Evolutionary conservation across 2,329 filamentous ascomycete species (phyloP), one percentile per base, ranked within the genome.

Genomic region (Myriangium duriaei): DNA sequence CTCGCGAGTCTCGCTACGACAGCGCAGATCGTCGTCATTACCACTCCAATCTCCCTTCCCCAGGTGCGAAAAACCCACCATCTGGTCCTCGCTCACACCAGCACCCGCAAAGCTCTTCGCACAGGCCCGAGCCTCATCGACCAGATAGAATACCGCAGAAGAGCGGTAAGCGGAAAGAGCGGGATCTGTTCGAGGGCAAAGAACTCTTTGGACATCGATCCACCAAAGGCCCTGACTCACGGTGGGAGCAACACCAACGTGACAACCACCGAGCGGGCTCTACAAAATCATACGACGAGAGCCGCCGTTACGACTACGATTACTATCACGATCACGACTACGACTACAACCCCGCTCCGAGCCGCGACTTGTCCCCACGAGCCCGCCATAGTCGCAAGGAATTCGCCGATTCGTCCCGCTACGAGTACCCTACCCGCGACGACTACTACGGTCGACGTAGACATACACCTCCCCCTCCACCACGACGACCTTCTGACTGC

Each of bases 391-490:
- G 36, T 14, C 16, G 16, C 4, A 11, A 39, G 19, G 36, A 30
- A 11, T 33, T 32, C 28, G 28, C 36, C 11, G 11, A 19, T 12
- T 19, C 24, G 12, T 12, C 29, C 3, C 29, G 29, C 9, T 21
- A 43, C 14, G 29, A 39, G 28, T 40, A 45, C 16, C 14, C 17
- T 1, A 19, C 40, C 13, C 13, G 30, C n/a, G 34, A 38, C 14
- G 28, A 19, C 9, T 34, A 42, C 26, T 39, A 42, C 29, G 21
- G 7, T n/a, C 24, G 37, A 30, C 34, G 39, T 18, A 11, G 41
- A 32, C 34, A 31, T 26, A 35, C 41, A 11, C 43, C 43, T 5
- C 38, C 43, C 4, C 32, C 41, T 2, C 32, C 18, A 9, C 34
- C 16, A 11, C 13, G 24, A 6, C 9, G 15, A 10, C 11, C 32